These are phyloP conservation scores for Cadophora sp. DNA, from an alignment of 2,329 filamentous ascomycete genomes.

Conservation along the genomic window DNA sequence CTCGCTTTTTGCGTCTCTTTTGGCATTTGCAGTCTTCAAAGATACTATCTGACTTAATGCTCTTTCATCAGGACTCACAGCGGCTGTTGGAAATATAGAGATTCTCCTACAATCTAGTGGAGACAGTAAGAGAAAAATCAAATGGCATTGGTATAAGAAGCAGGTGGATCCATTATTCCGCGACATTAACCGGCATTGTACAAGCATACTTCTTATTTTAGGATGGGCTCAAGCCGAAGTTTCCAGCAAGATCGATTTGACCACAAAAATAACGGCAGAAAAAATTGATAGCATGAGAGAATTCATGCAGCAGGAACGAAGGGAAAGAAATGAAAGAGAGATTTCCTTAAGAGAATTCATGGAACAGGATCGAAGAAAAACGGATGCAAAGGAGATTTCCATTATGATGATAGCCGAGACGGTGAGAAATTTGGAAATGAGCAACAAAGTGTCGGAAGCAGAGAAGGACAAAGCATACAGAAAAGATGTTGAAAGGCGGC, in stretches of 20 bases:
- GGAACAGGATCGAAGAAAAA: background rate
- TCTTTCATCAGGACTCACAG: constrained; percentile 2
- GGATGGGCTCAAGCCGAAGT: constrained; percentile 10
- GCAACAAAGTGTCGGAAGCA: background rate
- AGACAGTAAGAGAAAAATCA: constrained; percentile 25
- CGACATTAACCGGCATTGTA: constrained; percentile 24
- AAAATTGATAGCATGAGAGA: constrained; percentile 6
- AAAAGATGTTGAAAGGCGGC: constrained; percentile 32
- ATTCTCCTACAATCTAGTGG: constrained; percentile 16
- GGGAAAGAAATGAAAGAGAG: background rate
- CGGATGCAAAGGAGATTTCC: background rate
- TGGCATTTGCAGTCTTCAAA: no score
- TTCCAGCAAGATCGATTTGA: constrained; percentile 15
- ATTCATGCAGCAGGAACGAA: background rate
- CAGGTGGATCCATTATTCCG: constrained; percentile 23
- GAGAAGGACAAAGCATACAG: constrained; percentile 19
- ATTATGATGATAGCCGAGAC: constrained; percentile 14
- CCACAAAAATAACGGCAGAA: constrained; percentile 14
- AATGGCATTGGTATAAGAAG: constrained; percentile 33
- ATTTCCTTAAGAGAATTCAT: background rate
- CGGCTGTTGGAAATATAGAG: constrained; percentile 20
- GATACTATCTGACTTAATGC: no score
- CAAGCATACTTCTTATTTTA: constrained; percentile 16
- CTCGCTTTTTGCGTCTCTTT: no score
- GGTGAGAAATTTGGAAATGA: constrained; percentile 6